phyloP scores from a whole-genome alignment of 208 protist species.

The Leishmania martiniquensis region DNA sequence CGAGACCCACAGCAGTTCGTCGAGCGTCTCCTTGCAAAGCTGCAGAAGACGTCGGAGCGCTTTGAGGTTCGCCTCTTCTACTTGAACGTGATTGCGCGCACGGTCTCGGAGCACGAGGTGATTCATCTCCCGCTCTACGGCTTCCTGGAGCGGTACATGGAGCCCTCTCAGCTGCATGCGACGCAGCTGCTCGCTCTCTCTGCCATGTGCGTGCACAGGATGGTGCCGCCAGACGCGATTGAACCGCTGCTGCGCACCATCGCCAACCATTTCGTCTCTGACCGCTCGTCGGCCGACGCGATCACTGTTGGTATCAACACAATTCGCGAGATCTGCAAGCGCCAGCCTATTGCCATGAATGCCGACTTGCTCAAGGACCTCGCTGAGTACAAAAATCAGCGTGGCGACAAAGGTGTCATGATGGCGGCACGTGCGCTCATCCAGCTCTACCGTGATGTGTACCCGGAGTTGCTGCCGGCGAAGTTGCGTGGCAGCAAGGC shows the following conservation, averaged over 20 bases:
- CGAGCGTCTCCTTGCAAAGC: constrained; percentile 93
- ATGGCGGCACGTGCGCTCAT: constrained; percentile 96
- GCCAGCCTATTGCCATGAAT: constrained; percentile 96
- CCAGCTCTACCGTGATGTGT: constrained; percentile 94
- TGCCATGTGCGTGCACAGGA: constrained; percentile 95
- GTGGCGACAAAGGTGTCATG: constrained; percentile 96
- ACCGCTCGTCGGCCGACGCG: constrained; percentile 91
- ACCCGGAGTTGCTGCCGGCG: constrained; percentile 95
- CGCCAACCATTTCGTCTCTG: constrained; percentile 97
- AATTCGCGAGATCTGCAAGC: constrained; percentile 95
- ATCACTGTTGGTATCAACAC: constrained; percentile 97
- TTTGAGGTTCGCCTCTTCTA: constrained; percentile 97
- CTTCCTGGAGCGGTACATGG: constrained; percentile 96
- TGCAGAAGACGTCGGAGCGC: constrained; percentile 92
- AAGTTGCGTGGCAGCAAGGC: constrained; percentile 89
- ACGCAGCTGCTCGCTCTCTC: constrained; percentile 95
- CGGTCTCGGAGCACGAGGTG: constrained; percentile 95
- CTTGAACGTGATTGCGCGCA: constrained; percentile 96
- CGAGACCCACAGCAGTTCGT: constrained; percentile 97
- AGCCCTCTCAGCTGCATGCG: constrained; percentile 96
- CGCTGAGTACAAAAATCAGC: constrained; percentile 92
- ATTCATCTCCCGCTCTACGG: constrained; percentile 97
- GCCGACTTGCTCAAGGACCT: constrained; percentile 94
- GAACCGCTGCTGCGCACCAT: constrained; percentile 94
- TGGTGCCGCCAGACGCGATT: constrained; percentile 94